Evolutionary conservation across 2,329 filamentous ascomycete genomes (phyloP), one percentile per base, ranked within the genome.

Genomic region (Fusarium xyrophilum): DNA sequence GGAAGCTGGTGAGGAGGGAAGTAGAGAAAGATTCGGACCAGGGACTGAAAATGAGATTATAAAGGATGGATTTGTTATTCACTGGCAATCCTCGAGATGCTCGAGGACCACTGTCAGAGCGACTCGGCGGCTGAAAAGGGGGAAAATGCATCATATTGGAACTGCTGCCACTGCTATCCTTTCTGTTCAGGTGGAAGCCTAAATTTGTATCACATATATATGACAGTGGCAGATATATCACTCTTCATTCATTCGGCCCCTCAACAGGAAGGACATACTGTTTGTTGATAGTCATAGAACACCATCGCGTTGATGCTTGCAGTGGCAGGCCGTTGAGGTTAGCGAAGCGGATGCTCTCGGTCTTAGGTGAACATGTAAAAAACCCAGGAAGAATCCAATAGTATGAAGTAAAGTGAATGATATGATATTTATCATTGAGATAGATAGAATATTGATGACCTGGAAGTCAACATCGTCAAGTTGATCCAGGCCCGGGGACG

Each of bases 401-500:
- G n/a, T n/a, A n/a, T n/a, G n/a, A n/a, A n/a, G n/a, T n/a, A n/a
- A n/a, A n/a, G n/a, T n/a, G n/a, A n/a, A n/a, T n/a, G n/a, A n/a
- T n/a, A n/a, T n/a, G n/a, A n/a, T n/a, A n/a, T n/a, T n/a, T n/a
- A n/a, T n/a, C n/a, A n/a, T n/a, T 32, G 10, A 10, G 5, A 17
- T 28, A 33, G 2, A 21, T n/a, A 12, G 4, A 19, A 25, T 4
- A 5, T 5, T 6, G 21, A 12, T 35, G 36, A 2, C 30, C 21
- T 21, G 2, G 7, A 36, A 25, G 11, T 39, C 5, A 27, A 50
- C 30, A 19, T 13, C 4, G 0, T 62, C 35, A 65, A 30, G 12
- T 28, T 11, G 47, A 47, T 4, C 53, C 51, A 12, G 51, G 40
- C 4, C 48, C 52, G 19, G 65, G 67, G 15, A 63, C 60, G 15